A percentile compares a stretch with the other conserved stretches of the same genome.
phyloP scores from a whole-genome alignment of 208 protist genomes.

The Leishmania tarentolae region DNA sequence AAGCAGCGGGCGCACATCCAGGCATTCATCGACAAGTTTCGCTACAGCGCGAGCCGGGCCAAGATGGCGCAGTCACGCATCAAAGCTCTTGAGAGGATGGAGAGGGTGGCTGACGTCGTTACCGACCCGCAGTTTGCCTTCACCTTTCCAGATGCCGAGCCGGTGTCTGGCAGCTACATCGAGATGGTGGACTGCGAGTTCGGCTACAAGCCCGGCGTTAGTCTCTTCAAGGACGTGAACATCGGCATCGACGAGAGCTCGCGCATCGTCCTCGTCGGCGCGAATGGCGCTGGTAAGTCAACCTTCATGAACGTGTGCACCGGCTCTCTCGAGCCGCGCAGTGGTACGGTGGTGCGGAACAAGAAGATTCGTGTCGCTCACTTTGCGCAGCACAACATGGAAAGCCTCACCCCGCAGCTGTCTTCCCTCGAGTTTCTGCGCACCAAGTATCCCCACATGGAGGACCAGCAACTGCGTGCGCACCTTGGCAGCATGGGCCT shows the following conservation, averaged over 20 bases:
- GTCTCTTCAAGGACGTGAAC: conserved; percentile 93
- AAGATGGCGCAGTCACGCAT: conserved; percentile 95
- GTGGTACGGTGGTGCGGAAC: conserved; percentile 84
- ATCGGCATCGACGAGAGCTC: conserved; percentile 88
- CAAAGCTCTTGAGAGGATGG: conserved; percentile 94
- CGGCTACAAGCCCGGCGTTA: conserved; percentile 83
- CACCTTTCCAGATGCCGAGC: conserved; percentile 88
- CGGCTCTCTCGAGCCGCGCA: conserved; percentile 81
- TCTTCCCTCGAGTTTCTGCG: conserved; percentile 93
- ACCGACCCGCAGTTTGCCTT: conserved; percentile 93
- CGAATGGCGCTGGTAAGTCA: conserved; percentile 95
- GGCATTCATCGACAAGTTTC: conserved; percentile 94
- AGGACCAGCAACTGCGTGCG: conserved; percentile 82
- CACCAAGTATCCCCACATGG: conserved; percentile 82
- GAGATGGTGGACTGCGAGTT: conserved; percentile 93
- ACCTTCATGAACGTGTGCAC: conserved; percentile 94
- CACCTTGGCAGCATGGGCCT: conserved; percentile 95
- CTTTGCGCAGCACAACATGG: conserved; percentile 95
- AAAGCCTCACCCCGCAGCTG: conserved; percentile 87
- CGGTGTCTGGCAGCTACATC: conserved; percentile 75
- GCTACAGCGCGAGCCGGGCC: conserved; percentile 90
- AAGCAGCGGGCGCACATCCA: conserved; percentile 93
- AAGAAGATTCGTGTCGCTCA: conserved; percentile 86
- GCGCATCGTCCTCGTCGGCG: conserved; percentile 90
- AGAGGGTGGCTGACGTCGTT: conserved; percentile 84